Evolutionary conservation across 2,329 filamentous ascomycete species (phyloP).

Genomic region (Ophiostoma sp.): DNA sequence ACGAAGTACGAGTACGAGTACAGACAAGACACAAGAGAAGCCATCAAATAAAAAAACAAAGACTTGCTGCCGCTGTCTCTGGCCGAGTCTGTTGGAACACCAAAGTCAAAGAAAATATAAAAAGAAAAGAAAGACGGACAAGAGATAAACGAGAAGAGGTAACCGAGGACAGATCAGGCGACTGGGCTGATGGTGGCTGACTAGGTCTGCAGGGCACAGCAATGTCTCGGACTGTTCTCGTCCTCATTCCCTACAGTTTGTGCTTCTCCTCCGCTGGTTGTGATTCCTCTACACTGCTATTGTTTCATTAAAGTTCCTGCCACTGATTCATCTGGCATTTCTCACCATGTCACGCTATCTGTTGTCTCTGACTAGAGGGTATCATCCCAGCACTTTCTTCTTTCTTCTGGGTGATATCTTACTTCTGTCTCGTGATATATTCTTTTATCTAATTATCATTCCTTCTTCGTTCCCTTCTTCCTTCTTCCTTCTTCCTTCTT

Average conservation of each 20-base stretch:
- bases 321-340: background rate
- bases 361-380: background rate
- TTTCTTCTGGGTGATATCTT: background rate
- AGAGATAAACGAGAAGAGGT: background rate
- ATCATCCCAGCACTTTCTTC: background rate
- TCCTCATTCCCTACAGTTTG: background rate
- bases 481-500: background rate
- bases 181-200: background rate
- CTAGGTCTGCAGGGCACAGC: background rate
- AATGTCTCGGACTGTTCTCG: slow-evolving; percentile 1
- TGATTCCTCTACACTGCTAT: background rate
- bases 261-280: background rate
- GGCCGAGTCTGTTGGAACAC: too few relatives aligned
- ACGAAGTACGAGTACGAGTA: too few relatives aligned
- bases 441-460: background rate
- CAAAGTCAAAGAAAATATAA: background rate
- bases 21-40: background rate
- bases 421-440: background rate
- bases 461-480: background rate
- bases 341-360: background rate
- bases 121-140: background rate
- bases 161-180: background rate
- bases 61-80: too few relatives aligned
- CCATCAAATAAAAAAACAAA: background rate
- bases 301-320: background rate